These are phyloP conservation scores for Pichia kluyveri DNA, from an alignment of 805 yeast species.

Conservation along the genomic window DNA sequence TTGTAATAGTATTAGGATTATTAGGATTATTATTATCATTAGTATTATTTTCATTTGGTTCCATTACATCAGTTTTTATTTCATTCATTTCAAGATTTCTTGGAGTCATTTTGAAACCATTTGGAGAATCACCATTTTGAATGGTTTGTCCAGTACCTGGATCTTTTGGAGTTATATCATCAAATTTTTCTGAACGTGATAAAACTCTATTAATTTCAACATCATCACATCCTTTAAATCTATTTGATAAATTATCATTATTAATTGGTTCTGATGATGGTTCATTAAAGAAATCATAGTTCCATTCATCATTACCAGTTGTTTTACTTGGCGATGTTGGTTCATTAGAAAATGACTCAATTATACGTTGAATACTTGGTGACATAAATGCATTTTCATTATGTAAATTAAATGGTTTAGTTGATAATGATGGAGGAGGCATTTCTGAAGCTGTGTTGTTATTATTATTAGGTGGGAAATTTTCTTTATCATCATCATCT, in stretches of 20 bases:
- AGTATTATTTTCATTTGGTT: neutral
- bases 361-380: slow-evolving; percentile 25
- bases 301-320: slow-evolving; percentile 22
- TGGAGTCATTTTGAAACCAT: neutral
- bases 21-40: neutral
- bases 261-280: neutral
- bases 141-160: slow-evolving; percentile 22
- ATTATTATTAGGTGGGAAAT: slow-evolving; percentile 10
- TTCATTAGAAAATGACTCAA: slow-evolving; percentile 24
- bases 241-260: slow-evolving; percentile 15
- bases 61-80: neutral
- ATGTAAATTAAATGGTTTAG: neutral
- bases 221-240: slow-evolving; percentile 15
- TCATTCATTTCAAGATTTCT: neutral
- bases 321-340: slow-evolving; percentile 22
- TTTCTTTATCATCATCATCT: slow-evolving; percentile 32
- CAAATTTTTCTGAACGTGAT: slow-evolving; percentile 6
- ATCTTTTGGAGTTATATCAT: slow-evolving; percentile 25
- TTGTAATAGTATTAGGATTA: neutral
- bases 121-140: slow-evolving; percentile 10
- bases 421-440: neutral
- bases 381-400: slow-evolving; percentile 10
- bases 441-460: neutral
- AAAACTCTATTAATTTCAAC: slow-evolving; percentile 21
- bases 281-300: slow-evolving; percentile 18